These are phyloP conservation scores for Neonectria magnoliae DNA, from an alignment of 2,329 filamentous ascomycete genomes.

Conservation along the genomic window DNA sequence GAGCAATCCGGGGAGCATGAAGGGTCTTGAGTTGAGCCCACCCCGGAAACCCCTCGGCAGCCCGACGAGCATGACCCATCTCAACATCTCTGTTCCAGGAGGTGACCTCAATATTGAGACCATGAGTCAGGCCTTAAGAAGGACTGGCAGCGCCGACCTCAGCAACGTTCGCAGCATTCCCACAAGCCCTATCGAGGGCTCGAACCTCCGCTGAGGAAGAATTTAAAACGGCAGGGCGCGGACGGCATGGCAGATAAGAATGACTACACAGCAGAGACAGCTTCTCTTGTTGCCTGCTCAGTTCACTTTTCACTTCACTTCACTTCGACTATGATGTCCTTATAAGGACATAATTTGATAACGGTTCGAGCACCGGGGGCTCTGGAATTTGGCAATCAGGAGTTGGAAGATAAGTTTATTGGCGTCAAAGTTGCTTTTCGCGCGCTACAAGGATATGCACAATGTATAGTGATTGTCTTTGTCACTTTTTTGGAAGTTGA, in stretches of 20 bases:
- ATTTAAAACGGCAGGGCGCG: slow-evolving; percentile 1
- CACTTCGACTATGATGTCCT: slow-evolving; percentile 33
- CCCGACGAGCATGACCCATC: slow-evolving; percentile 65
- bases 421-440: slow-evolving; percentile 40
- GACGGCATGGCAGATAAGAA: slow-evolving; percentile 15
- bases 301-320: slow-evolving; percentile 14
- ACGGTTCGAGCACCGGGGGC: slow-evolving; percentile 33
- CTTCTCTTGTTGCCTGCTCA: slow-evolving; percentile 5
- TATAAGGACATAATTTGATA: slow-evolving; percentile 31
- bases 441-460: slow-evolving; percentile 33
- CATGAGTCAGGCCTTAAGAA: slow-evolving; percentile 87
- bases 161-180: slow-evolving; percentile 65
- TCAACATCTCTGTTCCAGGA: slow-evolving; percentile 52
- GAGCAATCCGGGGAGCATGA: slow-evolving; percentile 79
- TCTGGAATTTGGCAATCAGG: slow-evolving; percentile 42
- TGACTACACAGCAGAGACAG: slow-evolving; percentile 33
- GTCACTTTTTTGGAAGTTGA: slow-evolving; percentile 34
- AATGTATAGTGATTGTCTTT: slow-evolving; percentile 29
- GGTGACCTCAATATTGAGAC: slow-evolving; percentile 89
- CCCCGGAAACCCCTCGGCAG: slow-evolving; percentile 69
- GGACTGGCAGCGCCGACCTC: slow-evolving; percentile 86
- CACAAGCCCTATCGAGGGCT: slow-evolving; percentile 64
- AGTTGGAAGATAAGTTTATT: slow-evolving; percentile 45
- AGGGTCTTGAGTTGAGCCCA: slow-evolving; percentile 78
- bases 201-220: slow-evolving; percentile 42